Percentiles rank a stretch among this genome's conserved stretches.
Conservation (phyloP, 805 yeast genomes). For the Sugiyamaella marilandica region DNA sequence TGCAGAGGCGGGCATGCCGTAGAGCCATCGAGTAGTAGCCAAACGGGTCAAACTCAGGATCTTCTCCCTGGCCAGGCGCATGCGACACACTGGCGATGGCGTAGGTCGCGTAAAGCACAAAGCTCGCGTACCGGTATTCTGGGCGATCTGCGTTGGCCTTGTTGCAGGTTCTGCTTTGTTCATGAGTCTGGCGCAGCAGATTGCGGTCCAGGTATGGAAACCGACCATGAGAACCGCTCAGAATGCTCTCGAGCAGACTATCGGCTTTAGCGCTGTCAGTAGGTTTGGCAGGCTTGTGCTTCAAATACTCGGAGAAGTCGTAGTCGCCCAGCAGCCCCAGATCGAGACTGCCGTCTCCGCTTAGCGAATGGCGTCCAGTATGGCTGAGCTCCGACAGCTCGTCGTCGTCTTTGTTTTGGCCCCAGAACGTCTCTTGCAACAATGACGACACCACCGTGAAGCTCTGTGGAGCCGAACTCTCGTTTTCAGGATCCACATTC, state of each 20-base stretch:
- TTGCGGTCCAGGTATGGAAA: slow-evolving; percentile 21
- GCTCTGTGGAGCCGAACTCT: slow-evolving; percentile 23
- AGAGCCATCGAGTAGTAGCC: slow-evolving; percentile 57
- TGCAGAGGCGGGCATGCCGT: slow-evolving; percentile 48
- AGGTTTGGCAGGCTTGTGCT: slow-evolving; percentile 15
- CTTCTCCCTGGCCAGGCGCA: slow-evolving; percentile 6
- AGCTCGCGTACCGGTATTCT: slow-evolving; percentile 17
- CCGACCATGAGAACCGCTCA: slow-evolving; percentile 17
- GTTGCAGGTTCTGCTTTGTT: slow-evolving; percentile 8
- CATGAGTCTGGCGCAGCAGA: slow-evolving; percentile 15
- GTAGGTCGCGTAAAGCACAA: slow-evolving; percentile 18
- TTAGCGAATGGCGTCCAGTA: slow-evolving; percentile 1
- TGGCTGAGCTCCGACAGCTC: background rate
- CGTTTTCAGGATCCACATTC: slow-evolving; percentile 21
- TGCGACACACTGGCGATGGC: slow-evolving; percentile 15
- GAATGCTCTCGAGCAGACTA: slow-evolving; percentile 16
- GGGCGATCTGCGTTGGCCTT: slow-evolving; percentile 17
- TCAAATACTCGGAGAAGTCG: slow-evolving; percentile 19
- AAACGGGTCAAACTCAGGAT: slow-evolving; percentile 30
- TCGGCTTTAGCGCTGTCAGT: slow-evolving; percentile 19
- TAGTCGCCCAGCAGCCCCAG: slow-evolving; percentile 19
- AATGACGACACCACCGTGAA: slow-evolving; percentile 28
- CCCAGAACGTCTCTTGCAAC: slow-evolving; percentile 24
- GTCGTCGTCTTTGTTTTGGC: slow-evolving; percentile 12
- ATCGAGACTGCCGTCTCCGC: slow-evolving; percentile 4